Evolutionary conservation across 2,329 filamentous ascomycete species (phyloP).

Genomic region (Penicillium sp.): DNA sequence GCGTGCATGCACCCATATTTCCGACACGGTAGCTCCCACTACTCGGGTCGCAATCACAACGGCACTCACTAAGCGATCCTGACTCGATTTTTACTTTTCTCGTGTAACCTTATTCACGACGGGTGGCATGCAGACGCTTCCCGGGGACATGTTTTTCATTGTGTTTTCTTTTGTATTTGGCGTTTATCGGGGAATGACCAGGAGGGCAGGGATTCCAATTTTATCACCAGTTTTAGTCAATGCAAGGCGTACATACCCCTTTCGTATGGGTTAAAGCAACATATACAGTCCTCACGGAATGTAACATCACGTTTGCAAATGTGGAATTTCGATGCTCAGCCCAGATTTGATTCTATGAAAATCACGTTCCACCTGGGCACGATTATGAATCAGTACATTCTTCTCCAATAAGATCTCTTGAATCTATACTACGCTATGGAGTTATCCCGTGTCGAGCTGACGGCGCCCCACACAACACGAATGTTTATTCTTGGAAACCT

Average conservation of each 20-base stretch:
- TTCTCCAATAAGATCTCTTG: background rate
- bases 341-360: background rate
- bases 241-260: slow-evolving; percentile 31
- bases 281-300: background rate
- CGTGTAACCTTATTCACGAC: slow-evolving; percentile 20
- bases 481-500: slow-evolving; percentile 1
- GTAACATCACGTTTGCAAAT: background rate
- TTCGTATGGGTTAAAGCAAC: slow-evolving; percentile 1
- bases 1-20: slow-evolving; percentile 86
- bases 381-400: background rate
- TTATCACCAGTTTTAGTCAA: slow-evolving; percentile 32
- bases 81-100: slow-evolving; percentile 6
- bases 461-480: background rate
- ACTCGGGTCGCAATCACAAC: slow-evolving; percentile 46
- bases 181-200: slow-evolving; percentile 32
- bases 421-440: background rate
- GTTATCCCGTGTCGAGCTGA: background rate
- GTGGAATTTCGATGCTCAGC: background rate
- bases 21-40: slow-evolving; percentile 50
- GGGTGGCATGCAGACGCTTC: slow-evolving; percentile 5
- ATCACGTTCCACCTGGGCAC: too few relatives aligned
- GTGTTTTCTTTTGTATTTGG: slow-evolving; percentile 30
- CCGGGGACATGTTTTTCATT: slow-evolving; percentile 14
- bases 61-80: slow-evolving; percentile 38
- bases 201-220: slow-evolving; percentile 30